Evolutionary conservation across 2,329 filamentous ascomycete genomes (phyloP).

Genomic region (Fusarium sp.): DNA sequence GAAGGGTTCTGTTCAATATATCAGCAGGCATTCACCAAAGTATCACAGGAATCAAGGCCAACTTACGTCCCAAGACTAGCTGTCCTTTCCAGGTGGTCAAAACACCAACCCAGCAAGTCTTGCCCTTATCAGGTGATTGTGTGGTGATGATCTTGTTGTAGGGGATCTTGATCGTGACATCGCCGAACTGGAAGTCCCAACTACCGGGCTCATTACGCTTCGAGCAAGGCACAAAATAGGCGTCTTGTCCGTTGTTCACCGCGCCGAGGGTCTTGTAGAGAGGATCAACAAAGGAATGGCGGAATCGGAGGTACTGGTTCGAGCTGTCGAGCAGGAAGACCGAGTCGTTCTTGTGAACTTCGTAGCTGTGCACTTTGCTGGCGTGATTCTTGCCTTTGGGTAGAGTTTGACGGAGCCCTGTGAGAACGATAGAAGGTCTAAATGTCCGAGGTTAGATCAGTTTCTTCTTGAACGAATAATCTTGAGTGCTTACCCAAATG

Average conservation of each 20-base stretch:
- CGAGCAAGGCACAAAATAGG: background rate
- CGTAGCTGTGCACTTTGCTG: background rate
- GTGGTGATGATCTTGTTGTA: background rate
- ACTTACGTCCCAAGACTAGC: background rate
- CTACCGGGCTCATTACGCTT: background rate
- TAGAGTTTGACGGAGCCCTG: background rate
- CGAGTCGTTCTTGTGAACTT: background rate
- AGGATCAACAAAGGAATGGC: background rate
- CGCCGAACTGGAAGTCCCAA: background rate
- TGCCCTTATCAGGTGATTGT: background rate
- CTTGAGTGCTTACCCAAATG: background rate
- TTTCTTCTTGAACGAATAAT: background rate
- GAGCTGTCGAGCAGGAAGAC: background rate
- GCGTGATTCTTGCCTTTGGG: background rate
- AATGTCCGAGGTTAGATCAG: background rate
- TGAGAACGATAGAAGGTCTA: background rate
- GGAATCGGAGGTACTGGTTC: background rate
- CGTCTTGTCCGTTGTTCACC: background rate
- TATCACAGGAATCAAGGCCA: rapidly evolving
- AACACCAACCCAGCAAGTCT: background rate
- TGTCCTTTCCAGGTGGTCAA: background rate
- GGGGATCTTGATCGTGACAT: background rate
- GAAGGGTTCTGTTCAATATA: background rate
- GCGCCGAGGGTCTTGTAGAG: background rate
- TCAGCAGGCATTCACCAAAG: rapidly evolving